Evolutionary conservation across 345 rosid genomes (phyloP), one percentile per base, ranked within the genome.

Genomic region (Bruguiera gymnorhiza): DNA sequence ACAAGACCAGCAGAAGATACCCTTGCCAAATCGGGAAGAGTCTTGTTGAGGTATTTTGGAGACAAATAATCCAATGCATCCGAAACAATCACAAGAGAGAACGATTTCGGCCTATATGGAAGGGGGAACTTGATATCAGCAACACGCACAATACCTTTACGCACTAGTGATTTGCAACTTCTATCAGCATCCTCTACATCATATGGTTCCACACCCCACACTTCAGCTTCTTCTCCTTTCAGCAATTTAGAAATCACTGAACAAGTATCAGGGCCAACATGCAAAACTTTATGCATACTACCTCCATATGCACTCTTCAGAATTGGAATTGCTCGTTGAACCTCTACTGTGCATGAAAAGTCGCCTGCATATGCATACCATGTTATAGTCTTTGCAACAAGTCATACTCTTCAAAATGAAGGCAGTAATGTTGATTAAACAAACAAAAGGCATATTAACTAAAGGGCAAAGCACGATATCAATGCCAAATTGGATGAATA

Each of bases 181-280:
- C 82, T 68, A 72, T 87, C 97, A 6, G 89, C 96, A 75, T 92
- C 99, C 78, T 92, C 99, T 30, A 88, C 83, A 76, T 92, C 99
- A 77, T 95, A 95, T 18, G 99, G 99, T 72, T 95, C 97, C 24
- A 92, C 83, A 46, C 99, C 97, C 99, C 97, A 92, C 8, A 92
- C 94, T 78, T 92, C 97, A 36, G 90, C 85, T 79, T 92, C 97
- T 68, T 87, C 88, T 84, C 85, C 92, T 83, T 92, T 87, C 73
- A 87, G 72, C 53, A 95, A 81, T 69, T 71, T 77, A 69, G 97
- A 92, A 70, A 95, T 93, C 78, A 92, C 93, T 1, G 93, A 84
- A 72, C 97, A 92, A 66, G 99, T 76, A 71, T 90, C 96, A 63
- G 99, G 99, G 26, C 99, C 99, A 37, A 95, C 89, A 32, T 95